Evolutionary conservation across 1,139 yeast species (phyloP).

Genomic region (Protomyces gravidus): DNA sequence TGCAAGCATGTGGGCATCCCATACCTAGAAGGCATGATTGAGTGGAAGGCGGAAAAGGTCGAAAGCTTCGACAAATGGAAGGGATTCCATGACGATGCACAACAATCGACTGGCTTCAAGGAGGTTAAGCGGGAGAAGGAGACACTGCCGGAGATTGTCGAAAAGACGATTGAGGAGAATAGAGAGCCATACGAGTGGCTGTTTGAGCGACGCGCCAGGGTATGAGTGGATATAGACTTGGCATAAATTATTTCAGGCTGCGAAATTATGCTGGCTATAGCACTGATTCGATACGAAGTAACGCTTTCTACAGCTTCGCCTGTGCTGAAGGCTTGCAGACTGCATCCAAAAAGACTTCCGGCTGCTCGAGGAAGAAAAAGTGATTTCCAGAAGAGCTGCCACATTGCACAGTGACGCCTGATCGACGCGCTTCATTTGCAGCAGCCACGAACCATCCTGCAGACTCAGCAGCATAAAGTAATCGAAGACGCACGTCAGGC

Average conservation of each 20-base stretch:
- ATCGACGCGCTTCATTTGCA: background rate
- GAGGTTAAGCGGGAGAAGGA: constrained; percentile 25
- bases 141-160: constrained; percentile 14
- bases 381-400: background rate
- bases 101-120: constrained; percentile 37
- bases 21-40: constrained; percentile 36
- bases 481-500: background rate
- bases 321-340: background rate
- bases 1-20: constrained; percentile 36
- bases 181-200: constrained; percentile 15
- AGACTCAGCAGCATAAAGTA: background rate
- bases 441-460: background rate
- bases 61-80: constrained; percentile 38
- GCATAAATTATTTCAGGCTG: background rate
- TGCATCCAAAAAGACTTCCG: background rate
- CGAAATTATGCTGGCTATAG: too few species aligned
- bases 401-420: background rate
- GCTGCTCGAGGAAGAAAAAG: background rate
- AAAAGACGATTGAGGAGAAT: constrained; percentile 16
- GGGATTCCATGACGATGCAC: constrained; percentile 39
- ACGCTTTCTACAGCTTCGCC: background rate
- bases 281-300: background rate
- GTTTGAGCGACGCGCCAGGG: constrained; percentile 3
- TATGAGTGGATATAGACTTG: background rate
- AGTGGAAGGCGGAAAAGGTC: constrained; percentile 35